Conservation (phyloP, 2,329 filamentous ascomycete species). For the Paecilomyces sp. region DNA sequence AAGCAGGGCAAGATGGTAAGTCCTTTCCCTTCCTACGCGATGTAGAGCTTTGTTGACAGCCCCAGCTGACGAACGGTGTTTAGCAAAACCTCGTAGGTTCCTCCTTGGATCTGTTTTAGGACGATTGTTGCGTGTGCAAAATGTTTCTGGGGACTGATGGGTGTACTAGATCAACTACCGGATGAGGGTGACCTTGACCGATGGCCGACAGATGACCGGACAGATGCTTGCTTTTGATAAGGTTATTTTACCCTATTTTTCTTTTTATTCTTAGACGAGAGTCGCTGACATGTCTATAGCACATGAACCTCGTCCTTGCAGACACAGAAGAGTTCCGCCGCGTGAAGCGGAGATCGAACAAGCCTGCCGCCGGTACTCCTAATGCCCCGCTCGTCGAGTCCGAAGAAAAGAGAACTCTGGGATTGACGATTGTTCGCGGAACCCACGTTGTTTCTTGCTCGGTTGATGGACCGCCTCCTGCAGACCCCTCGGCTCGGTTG, state of each 20-base stretch:
- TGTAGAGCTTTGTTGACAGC: constrained; percentile 44
- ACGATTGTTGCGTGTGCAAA: constrained; percentile 89
- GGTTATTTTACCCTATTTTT: constrained; percentile 42
- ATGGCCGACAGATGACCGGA: constrained; percentile 92
- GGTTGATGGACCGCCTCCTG: constrained; percentile 90
- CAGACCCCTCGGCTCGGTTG: constrained; percentile 83
- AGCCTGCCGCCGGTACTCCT: constrained; percentile 52
- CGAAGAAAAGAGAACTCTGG: constrained; percentile 96
- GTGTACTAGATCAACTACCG: constrained; percentile 88
- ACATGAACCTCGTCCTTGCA: constrained; percentile 98
- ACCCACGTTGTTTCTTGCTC: constrained; percentile 92
- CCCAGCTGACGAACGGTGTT: constrained; percentile 48
- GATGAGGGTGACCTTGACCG: constrained; percentile 93
- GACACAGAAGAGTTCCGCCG: constrained; percentile 97
- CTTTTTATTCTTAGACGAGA: not conserved
- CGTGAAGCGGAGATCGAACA: constrained; percentile 76
- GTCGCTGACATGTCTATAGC: constrained; percentile 45
- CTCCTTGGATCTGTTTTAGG: constrained; percentile 44
- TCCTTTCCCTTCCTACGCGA: constrained; percentile 26
- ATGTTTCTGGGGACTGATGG: constrained; percentile 38
- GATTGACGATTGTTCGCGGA: constrained; percentile 87
- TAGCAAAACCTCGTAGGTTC: constrained; percentile 60
- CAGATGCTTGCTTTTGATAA: constrained; percentile 99
- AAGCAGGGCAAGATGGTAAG: constrained; percentile 99
- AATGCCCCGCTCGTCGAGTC: constrained; percentile 66